These are phyloP conservation scores for Tetraselmis striata DNA, from an alignment of 139 green algal species.

Conservation along the genomic window DNA sequence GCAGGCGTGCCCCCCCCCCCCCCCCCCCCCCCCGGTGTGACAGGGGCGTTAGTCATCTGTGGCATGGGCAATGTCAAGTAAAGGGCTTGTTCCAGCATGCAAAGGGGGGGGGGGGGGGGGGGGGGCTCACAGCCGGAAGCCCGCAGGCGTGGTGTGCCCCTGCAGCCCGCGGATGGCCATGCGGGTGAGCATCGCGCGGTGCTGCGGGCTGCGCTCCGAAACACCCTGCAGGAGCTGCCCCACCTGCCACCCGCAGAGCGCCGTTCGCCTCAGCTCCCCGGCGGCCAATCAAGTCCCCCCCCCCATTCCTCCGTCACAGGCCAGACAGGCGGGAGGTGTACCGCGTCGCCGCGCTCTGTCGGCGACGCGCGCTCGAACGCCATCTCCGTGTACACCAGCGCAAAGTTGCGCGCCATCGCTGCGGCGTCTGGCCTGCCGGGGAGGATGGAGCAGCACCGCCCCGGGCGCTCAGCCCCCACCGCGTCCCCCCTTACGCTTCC, in stretches of 20 bases:
- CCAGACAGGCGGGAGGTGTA: slow-evolving; percentile 8
- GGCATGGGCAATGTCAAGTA: too few relatives aligned
- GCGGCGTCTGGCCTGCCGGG: background rate
- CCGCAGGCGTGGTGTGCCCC: background rate
- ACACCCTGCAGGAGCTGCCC: slow-evolving; percentile 43
- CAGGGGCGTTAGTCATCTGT: too few relatives aligned
- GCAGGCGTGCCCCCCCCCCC: too few relatives aligned
- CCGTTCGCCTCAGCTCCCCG: too few relatives aligned
- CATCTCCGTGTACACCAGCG: slow-evolving; percentile 77
- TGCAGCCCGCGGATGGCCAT: slow-evolving; percentile 37
- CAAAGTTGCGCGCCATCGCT: slow-evolving; percentile 66
- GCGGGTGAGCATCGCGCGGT: slow-evolving; percentile 57
- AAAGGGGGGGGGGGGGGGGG: too few relatives aligned
- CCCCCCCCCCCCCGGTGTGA: too few relatives aligned
- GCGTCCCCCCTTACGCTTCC: too few relatives aligned
- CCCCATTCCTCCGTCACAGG: background rate
- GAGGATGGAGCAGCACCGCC: background rate
- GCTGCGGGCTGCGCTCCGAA: slow-evolving; percentile 25
- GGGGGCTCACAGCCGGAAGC: background rate
- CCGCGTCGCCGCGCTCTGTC: slow-evolving; percentile 27
- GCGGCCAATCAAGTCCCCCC: background rate
- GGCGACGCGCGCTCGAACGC: slow-evolving; percentile 42
- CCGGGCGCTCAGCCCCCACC: background rate
- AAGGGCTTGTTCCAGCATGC: too few relatives aligned
- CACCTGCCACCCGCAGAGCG: slow-evolving; percentile 40